Evolutionary conservation across 208 protist species (phyloP).

Genomic region (Leptomonas pyrrhocoris): DNA sequence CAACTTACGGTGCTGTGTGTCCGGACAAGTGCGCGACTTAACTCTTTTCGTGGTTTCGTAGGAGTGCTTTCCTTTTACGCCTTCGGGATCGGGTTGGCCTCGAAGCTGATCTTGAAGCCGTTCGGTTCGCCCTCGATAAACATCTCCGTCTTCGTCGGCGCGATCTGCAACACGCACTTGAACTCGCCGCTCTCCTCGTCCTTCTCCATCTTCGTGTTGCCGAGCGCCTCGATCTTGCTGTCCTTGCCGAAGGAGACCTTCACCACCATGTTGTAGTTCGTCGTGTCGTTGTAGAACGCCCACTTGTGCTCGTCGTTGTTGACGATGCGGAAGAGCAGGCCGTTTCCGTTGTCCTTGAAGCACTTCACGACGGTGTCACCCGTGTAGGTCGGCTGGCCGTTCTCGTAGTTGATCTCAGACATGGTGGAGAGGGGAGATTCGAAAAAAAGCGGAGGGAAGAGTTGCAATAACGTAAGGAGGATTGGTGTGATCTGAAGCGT

Average conservation of each 20-base stretch:
- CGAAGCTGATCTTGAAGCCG: constrained; percentile 84
- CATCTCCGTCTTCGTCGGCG: constrained; percentile 64
- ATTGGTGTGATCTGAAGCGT: too few relatives aligned
- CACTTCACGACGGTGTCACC: constrained; percentile 68
- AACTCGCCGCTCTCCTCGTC: constrained; percentile 59
- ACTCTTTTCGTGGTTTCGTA: too few relatives aligned
- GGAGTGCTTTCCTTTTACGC: too few relatives aligned
- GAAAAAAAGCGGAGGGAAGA: not conserved
- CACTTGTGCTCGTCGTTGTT: constrained; percentile 79
- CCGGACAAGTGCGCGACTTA: too few relatives aligned
- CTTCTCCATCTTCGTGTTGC: constrained; percentile 58
- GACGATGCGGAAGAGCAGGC: constrained; percentile 82
- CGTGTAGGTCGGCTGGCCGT: constrained; percentile 61
- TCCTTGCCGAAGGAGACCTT: constrained; percentile 79
- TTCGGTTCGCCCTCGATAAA: constrained; percentile 80
- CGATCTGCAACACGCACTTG: constrained; percentile 63
- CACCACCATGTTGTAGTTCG: constrained; percentile 75
- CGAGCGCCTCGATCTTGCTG: constrained; percentile 62
- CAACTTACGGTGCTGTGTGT: too few relatives aligned
- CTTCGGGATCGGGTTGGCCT: constrained; percentile 55
- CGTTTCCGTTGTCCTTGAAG: constrained; percentile 85
- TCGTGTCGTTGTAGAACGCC: constrained; percentile 89
- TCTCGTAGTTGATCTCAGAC: constrained; percentile 65
- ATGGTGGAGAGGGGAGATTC: constrained; percentile 31
- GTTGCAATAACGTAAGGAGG: too few relatives aligned